phyloP scores from a whole-genome alignment of 2,329 filamentous ascomycete species.

The Neofusicoccum cordaticola region DNA sequence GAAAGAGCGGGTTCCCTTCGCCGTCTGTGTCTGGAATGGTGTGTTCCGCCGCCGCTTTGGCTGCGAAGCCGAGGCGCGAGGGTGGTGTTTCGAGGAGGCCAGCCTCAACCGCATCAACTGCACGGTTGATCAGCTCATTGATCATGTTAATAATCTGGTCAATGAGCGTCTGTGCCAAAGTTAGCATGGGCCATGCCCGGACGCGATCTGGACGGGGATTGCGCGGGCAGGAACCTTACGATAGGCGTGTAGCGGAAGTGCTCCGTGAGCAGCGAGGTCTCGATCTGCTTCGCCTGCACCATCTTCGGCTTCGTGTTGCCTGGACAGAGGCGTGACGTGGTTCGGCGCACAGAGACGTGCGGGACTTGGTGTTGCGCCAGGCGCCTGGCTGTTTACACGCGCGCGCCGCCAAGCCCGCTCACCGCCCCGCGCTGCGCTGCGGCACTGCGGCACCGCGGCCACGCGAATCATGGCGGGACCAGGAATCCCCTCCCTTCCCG shows the following conservation, averaged over 20 bases:
- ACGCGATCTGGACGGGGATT: neutral
- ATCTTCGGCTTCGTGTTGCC: conserved; percentile 27
- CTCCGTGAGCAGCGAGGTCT: conserved; percentile 75
- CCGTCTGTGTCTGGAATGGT: conserved; percentile 44
- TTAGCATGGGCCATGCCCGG: neutral
- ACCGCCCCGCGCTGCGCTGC: neutral
- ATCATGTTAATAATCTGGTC: conserved; percentile 98
- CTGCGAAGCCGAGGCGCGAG: conserved; percentile 73
- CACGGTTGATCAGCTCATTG: conserved; percentile 89
- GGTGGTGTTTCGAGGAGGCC: conserved; percentile 74
- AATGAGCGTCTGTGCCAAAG: conserved; percentile 67
- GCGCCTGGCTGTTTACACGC: conserved; percentile 13
- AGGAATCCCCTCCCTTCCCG: neutral
- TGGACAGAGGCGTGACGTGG: neutral
- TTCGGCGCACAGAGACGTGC: neutral
- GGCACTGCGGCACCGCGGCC: neutral
- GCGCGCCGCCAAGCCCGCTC: neutral
- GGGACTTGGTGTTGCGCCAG: conserved; percentile 3
- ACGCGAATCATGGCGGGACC: neutral
- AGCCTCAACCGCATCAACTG: conserved; percentile 81
- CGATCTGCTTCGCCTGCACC: conserved; percentile 45
- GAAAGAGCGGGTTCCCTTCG: conserved; percentile 39
- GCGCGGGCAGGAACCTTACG: conserved; percentile 52
- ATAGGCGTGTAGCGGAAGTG: conserved; percentile 93
- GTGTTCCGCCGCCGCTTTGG: conserved; percentile 45